Base-by-base conservation (phyloP, 2,329 filamentous ascomycete species). In the Rhynchosporium graminicola region DNA sequence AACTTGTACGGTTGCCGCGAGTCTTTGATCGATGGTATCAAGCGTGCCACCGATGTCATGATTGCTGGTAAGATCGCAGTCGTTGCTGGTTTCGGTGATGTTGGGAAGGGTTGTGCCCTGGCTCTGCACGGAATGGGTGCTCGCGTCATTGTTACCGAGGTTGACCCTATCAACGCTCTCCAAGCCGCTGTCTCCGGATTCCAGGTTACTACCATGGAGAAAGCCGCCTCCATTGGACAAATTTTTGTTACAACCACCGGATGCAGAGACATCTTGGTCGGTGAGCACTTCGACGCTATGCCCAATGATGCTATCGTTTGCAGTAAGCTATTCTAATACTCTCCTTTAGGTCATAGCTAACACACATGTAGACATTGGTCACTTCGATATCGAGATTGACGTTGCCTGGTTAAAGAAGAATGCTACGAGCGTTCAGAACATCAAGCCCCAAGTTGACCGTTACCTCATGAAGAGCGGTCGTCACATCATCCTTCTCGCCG, bases 1-100 rank as follows among this genome's bases (percentile, higher is more conserved):
- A 99, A 99, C 89, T 83, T 98, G 71, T 99, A 98, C 87, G 94
- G 95, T 77, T 98, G 95, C 92, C 89, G 92, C 78, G 95, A 98
- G 85, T 97, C 94, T 69, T 90, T 99, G 74, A 88, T 99, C 76
- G 95, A 99, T 80, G 95, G 95, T 79, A 98, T 99, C 88, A 99
- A 98, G 91, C 94, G 94, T 83, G 94, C 95, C 74, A 99, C 95
- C 80, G 94, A 99, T 84, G 95, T 98, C 81, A 99, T 99, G 95
- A 94, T 98, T 85, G 95, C 95, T 76, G 95, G 95, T 80, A 98
- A 99, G 90, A 87, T 97, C 75, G 92, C 91, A 71, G 93, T 98
- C 72, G 95, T 99, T 72, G 95, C 95, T 75, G 95, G 95, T 79
- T 99, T 89, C 84, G 94, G 94, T 88, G 94, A 99, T 81, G 95